Evolutionary conservation across 164 flowering plant species (phyloP).

Genomic region (Echeveria elegans): DNA sequence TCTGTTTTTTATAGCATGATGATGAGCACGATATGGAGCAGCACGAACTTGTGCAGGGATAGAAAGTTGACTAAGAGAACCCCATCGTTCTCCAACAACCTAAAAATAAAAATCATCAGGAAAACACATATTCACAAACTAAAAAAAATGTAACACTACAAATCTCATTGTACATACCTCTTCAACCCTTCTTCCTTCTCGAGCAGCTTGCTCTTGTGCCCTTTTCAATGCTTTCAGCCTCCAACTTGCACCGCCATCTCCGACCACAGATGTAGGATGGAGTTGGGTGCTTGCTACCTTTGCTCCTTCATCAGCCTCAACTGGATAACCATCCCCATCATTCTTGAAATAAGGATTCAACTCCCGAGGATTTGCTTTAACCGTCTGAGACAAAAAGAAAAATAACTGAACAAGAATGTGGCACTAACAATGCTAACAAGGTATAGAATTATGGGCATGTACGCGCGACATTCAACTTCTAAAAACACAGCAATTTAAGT

Average conservation of each 20-base stretch:
- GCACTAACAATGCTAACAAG: background rate
- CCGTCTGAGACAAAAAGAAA: constrained; percentile 27
- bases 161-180: constrained; percentile 32
- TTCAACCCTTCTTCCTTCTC: constrained; percentile 70
- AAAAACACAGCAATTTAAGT: background rate
- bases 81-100: constrained; percentile 95
- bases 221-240: constrained; percentile 86
- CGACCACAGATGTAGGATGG: constrained; percentile 55
- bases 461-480: background rate
- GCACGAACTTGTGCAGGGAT: constrained; percentile 61
- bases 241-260: constrained; percentile 99
- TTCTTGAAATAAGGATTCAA: constrained; percentile 75
- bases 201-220: constrained; percentile 89
- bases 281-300: constrained; percentile 27
- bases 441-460: background rate
- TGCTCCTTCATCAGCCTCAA: constrained; percentile 27
- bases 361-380: constrained; percentile 59
- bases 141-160: background rate
- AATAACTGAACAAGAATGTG: background rate
- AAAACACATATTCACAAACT: background rate
- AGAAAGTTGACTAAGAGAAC: constrained; percentile 68
- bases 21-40: constrained; percentile 84
- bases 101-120: constrained; percentile 16
- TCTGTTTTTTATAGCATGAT: constrained; percentile 70
- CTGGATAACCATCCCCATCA: constrained; percentile 84